A percentile compares a stretch with the other conserved stretches of the same genome.
phyloP scores from a whole-genome alignment of 2,329 filamentous ascomycete genomes.

The Scedosporium aurantiacum region DNA sequence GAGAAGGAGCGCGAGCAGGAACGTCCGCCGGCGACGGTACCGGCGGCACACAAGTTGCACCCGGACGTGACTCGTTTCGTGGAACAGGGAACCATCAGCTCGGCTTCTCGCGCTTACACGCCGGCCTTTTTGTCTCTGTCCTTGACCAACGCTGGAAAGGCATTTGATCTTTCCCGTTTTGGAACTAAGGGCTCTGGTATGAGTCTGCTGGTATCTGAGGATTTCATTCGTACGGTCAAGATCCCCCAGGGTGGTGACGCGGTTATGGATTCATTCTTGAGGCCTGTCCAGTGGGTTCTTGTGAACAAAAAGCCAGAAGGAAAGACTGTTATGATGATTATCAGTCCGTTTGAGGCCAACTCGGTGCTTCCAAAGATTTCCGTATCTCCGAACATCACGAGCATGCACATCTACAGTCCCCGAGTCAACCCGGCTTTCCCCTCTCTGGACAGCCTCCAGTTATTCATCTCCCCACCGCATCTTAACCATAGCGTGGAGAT shows the following conservation, averaged over 20 bases:
- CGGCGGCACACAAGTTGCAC: constrained; percentile 32
- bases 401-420: constrained; percentile 41
- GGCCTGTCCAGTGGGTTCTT: constrained; percentile 44
- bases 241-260: background rate
- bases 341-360: constrained; percentile 53
- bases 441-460: constrained; percentile 32
- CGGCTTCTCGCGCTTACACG: constrained; percentile 8
- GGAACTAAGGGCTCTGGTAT: constrained; percentile 25
- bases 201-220: constrained; percentile 33
- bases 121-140: constrained; percentile 34
- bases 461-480: constrained; percentile 27
- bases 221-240: constrained; percentile 37
- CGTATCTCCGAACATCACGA: constrained; percentile 17
- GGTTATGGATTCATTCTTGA: constrained; percentile 33
- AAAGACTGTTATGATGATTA: constrained; percentile 30
- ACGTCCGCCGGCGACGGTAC: constrained; percentile 26
- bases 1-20: constrained; percentile 48
- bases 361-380: constrained; percentile 30
- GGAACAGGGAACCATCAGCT: constrained; percentile 19
- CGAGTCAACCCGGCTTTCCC: constrained; percentile 24
- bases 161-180: constrained; percentile 3
- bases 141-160: constrained; percentile 26
- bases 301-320: constrained; percentile 15
- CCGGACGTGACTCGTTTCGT: constrained; percentile 29
- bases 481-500: background rate